Percentiles rank a stretch among this genome's conserved stretches.
Evolutionary conservation across 176 grass and related monocot species (phyloP).

Genomic region (Oryza meridionalis): DNA sequence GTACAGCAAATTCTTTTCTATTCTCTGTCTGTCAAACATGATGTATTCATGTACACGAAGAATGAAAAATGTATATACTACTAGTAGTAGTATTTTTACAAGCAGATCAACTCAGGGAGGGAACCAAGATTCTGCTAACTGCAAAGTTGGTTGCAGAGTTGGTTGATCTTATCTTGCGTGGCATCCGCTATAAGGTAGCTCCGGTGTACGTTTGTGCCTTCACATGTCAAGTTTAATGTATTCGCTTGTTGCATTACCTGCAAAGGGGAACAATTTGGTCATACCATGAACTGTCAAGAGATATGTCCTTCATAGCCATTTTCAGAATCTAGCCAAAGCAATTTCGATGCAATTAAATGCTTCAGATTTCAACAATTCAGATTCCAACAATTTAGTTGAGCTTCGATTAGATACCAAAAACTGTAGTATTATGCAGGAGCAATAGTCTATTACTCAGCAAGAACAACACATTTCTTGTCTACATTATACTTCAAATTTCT

Average conservation of each 20-base stretch:
- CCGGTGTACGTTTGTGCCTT: slow-evolving; percentile 25
- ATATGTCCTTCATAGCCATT: no score
- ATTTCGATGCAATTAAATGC: not conserved
- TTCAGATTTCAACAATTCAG: not conserved
- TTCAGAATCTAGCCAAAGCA: not conserved
- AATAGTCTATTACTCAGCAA: not conserved
- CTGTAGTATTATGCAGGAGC: not conserved
- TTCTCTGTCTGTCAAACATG: not conserved
- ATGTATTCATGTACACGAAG: slow-evolving; percentile 36
- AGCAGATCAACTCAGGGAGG: slow-evolving; percentile 24
- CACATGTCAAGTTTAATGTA: slow-evolving; percentile 55
- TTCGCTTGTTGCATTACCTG: slow-evolving; percentile 42
- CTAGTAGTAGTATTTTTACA: not conserved
- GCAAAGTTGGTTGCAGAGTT: slow-evolving; percentile 73
- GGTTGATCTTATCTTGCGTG: slow-evolving; percentile 39
- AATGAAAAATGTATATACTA: slow-evolving; percentile 28
- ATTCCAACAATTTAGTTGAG: not conserved
- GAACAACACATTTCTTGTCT: not conserved
- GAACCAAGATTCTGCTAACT: slow-evolving; percentile 31
- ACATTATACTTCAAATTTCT: not conserved
- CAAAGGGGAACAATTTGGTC: slow-evolving; percentile 18
- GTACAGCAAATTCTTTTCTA: slow-evolving; percentile 12
- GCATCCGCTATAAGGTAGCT: slow-evolving; percentile 58
- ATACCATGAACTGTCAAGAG: not conserved
- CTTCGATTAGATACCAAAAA: not conserved